Conservation (phyloP, 2,329 filamentous ascomycete genomes). For the Trichoderma citrinoviride region DNA sequence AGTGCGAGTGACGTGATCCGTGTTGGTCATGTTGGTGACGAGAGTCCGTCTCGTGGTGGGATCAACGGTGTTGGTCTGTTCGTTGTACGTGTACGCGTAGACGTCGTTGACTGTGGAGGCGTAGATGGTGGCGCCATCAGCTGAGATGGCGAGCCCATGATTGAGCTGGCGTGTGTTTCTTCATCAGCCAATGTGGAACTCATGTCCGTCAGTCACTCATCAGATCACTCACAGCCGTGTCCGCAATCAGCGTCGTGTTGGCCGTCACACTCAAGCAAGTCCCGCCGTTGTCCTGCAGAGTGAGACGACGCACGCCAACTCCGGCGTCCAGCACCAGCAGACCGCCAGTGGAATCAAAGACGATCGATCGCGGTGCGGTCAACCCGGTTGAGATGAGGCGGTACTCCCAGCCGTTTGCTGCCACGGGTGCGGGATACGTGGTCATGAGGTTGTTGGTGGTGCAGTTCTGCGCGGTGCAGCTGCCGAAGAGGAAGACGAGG, state of each 20-base stretch:
- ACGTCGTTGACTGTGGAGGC: conserved; percentile 59
- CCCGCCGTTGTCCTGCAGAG: conserved; percentile 41
- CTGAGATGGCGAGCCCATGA: conserved; percentile 54
- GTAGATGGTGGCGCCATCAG: conserved; percentile 53
- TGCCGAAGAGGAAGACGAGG: background rate
- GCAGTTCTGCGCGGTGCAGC: conserved; percentile 29
- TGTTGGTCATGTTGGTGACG: conserved; percentile 60
- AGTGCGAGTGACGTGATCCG: conserved; percentile 65
- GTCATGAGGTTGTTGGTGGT: conserved; percentile 37
- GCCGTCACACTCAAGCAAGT: conserved; percentile 42
- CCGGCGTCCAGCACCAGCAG: conserved; percentile 47
- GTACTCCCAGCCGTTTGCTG: conserved; percentile 45
- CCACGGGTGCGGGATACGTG: conserved; percentile 37
- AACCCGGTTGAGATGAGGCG: conserved; percentile 44
- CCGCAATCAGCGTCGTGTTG: conserved; percentile 38
- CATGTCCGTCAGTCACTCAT: background rate
- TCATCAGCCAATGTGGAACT: background rate
- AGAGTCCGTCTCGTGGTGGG: conserved; percentile 46
- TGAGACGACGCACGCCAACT: conserved; percentile 42
- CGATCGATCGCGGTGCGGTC: conserved; percentile 43
- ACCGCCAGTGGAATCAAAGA: conserved; percentile 45
- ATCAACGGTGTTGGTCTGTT: conserved; percentile 45
- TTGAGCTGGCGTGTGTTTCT: conserved; percentile 44
- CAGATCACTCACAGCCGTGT: conserved; percentile 35
- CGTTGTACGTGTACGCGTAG: conserved; percentile 64